Base-by-base conservation (phyloP, 148 eudicot genomes). In the Cornus controversa region DNA sequence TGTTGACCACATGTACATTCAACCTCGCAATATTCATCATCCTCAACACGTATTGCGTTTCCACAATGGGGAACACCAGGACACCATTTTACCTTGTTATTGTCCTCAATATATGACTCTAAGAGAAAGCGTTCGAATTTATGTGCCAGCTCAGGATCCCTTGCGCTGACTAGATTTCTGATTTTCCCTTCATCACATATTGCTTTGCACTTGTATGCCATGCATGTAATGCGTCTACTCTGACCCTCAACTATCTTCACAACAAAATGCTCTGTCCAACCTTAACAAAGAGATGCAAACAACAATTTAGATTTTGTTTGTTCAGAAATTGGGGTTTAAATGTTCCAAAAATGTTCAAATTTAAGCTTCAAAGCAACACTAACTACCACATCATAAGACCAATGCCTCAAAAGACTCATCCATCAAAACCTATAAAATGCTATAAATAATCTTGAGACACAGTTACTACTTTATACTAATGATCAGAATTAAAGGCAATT, bases 11-110 rank as follows among this genome's bases (percentile, higher is more conserved):
- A 92, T 23, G 87, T 72, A 79, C 96, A 92, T 81, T 92, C 96
- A 78, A 92, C 88, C 81, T 92, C 96, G 54, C 90, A 86, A 58
- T 78, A 82, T 36, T 87, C 86, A 73, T 88, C 90, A 69, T 81
- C 84, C 40, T 87, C 92, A 67, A 87, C 83, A 22, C 93, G 90
- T 29, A 92, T 87, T 70, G 96, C 93, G 75, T 89, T 92, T 64
- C 93, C 96, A 84, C 96, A 92, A 77, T 92, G 93, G 26, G 96
- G 96, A 76, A 80, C 79, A 78, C 96, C 90, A 50, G 93, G 96
- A 78, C 96, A 92, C 93, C 96, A 92, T 78, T 90, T 92, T 4
- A 92, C 93, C 87, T 74, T 81, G 31, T 84, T 84, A 67, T 92
- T 92, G 75, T 90, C 96, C 58, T 92, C 96, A 31, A 92, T 87